Base-by-base conservation (phyloP, 2,329 filamentous ascomycete species). In the Dactylellina cionopaga region DNA sequence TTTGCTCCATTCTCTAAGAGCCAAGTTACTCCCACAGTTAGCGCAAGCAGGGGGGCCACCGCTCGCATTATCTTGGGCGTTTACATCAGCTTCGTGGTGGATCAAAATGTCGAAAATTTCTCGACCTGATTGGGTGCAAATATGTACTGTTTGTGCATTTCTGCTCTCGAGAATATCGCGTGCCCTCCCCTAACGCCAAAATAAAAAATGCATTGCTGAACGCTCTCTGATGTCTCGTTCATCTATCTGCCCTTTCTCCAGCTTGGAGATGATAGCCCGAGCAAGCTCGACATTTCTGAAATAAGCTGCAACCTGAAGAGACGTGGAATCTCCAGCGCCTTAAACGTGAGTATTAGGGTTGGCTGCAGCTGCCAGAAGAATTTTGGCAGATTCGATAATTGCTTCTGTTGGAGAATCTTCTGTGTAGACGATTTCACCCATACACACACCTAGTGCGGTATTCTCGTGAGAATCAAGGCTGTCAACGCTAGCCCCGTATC, bases 171-270 rank as follows among this genome's bases (percentile, higher is more conserved):
- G 2, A 3, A 15, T n/a, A n/a, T n/a, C n/a, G n/a, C n/a, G n/a
- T n/a, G n/a, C n/a, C n/a, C n/a, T n/a, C n/a, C n/a, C n/a, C n/a
- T n/a, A n/a, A n/a, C n/a, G 6, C 13, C 17, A 3, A 17, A 11
- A 39, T 33, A 7, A 39, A 54, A 54, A 10, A 54, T 54, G 49
- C 49, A 54, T 54, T 4, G 31, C 31, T 2, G 49, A 37, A 13
- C 13, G n/a, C 17, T 17, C 49, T 24, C 25, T 13, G 17, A n/a
- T 2, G 17, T 25, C 31, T 39, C 5, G 4, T 24, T 54, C 17
- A 11, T 17, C 10, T 17, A 33, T 13, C 19, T 29, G 5, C 2
- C 11, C 15, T 19, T 43, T 43, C 9, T 19, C 39, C 7, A 43
- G 9, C 15, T 19, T 43, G 17, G 9, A 5, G 10, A 43, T 10